Percentiles rank a stretch among this genome's conserved stretches.
These are phyloP conservation scores for Agapanthus africanus DNA, from an alignment of 106 monocot species.

Conservation along the genomic window DNA sequence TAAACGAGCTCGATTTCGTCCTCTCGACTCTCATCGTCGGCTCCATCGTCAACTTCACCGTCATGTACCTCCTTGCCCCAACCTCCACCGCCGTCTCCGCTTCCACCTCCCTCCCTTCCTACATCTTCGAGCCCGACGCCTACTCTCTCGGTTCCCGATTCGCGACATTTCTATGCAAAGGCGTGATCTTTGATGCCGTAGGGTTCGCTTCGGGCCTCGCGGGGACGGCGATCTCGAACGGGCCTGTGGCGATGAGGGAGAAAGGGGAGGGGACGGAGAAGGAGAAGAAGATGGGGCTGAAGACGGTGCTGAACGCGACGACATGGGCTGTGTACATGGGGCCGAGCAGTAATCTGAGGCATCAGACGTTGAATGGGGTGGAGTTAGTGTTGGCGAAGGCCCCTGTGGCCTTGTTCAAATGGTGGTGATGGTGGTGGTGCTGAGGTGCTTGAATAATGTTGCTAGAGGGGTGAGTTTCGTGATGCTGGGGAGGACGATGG, in stretches of 20 bases:
- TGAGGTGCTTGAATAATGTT: constrained; percentile 76
- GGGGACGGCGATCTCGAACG: constrained; percentile 67
- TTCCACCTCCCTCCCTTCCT: constrained; percentile 43
- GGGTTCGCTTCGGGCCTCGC: constrained; percentile 67
- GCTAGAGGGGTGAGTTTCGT: constrained; percentile 74
- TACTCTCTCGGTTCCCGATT: constrained; percentile 40
- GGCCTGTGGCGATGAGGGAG: constrained; percentile 39
- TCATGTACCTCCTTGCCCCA: constrained; percentile 84
- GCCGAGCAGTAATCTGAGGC: constrained; percentile 65
- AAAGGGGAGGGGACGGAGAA: not conserved
- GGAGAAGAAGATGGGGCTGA: constrained; percentile 47
- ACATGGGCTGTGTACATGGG: constrained; percentile 87
- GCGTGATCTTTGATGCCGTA: constrained; percentile 51
- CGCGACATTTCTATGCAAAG: constrained; percentile 56
- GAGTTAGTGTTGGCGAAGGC: constrained; percentile 55
- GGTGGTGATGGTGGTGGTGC: constrained; percentile 44
- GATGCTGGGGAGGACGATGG: constrained; percentile 56
- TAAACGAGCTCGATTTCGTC: constrained; percentile 87
- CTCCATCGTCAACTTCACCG: constrained; percentile 75
- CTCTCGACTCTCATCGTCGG: constrained; percentile 85
- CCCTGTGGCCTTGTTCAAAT: constrained; percentile 49
- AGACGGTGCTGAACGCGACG: constrained; percentile 54
- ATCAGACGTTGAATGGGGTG: constrained; percentile 70
- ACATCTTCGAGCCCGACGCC: constrained; percentile 64
- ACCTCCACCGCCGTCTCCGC: too few relatives aligned